Evolutionary conservation across 768 basidiomycete species (phyloP), one percentile per base, ranked within the genome.

Genomic region (Boletus rubroflammeus): DNA sequence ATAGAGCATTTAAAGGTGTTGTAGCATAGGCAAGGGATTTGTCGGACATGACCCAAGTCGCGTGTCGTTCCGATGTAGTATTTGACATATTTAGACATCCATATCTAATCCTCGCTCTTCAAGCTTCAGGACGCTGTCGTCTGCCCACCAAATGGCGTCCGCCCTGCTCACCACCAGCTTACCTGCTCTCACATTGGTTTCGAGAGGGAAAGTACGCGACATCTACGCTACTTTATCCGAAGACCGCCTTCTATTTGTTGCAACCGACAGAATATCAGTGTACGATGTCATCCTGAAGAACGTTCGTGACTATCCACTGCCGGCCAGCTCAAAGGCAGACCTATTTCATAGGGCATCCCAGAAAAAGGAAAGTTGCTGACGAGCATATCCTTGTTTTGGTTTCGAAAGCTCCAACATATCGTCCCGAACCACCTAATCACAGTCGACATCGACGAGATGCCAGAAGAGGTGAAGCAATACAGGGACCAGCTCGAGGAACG

Each of bases 211-310:
- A 80, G 97, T 99, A 21, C 84, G 97, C 53, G 96, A 98, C 71
- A 86, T 99, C 66, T 98, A 99, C 73, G 64, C 81, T 31, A 86
- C 83, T 13, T 84, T 86, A 6, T 84, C 83, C 6, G 78, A 81
- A 21, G 79, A 84, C 49, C 80, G 83, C 60, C 80, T 99, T 19
- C 80, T 99, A 39, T 98, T 98, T 67, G 87, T 98, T 54, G 95
- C 96, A 11, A 87, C 90, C 10, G 97, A 99, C 73, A 81, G 97
- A 58, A 96, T 98, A 67, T 96, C 92, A 19, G 95, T 95, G 0
- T 98, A 92, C 76, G 96, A 99, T 78, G 88, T 97, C 61, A 86
- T 98, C 66, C 80, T 99, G 57, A 83, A 84, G 67, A 93, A 96
- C 72, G 96, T 98, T 68, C 63, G 91, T 78, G 53, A 54, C 45